Conservation (phyloP, 495 filamentous ascomycete genomes). For the Penicillium daleae region DNA sequence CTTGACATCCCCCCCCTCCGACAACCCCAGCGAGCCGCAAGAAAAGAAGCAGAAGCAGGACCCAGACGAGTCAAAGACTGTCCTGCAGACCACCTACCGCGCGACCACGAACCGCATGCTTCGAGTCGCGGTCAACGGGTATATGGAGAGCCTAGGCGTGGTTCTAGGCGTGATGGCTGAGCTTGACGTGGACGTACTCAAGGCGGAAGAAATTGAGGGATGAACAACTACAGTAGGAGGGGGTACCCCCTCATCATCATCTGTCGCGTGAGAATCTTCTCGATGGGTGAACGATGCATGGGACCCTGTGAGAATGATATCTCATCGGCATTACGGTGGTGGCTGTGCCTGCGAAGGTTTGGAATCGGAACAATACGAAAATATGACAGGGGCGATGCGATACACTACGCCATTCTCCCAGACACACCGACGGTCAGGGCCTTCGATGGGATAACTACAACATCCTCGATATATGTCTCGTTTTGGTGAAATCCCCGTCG, state of each 20-base stretch:
- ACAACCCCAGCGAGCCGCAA: slow-evolving; percentile 26
- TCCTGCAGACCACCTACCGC: slow-evolving; percentile 76
- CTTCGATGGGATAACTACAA: not conserved
- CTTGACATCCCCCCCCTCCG: slow-evolving; percentile 44
- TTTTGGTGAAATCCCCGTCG: slow-evolving; percentile 7
- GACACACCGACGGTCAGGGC: not conserved
- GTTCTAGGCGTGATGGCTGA: slow-evolving; percentile 86
- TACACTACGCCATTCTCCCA: not conserved
- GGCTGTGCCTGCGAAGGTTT: not conserved
- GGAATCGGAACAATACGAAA: not conserved
- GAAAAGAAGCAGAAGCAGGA: slow-evolving; percentile 35
- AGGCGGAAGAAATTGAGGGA: slow-evolving; percentile 32
- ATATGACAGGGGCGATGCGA: not conserved
- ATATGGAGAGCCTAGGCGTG: slow-evolving; percentile 86
- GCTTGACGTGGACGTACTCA: slow-evolving; percentile 82
- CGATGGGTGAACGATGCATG: not conserved
- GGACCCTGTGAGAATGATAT: not conserved
- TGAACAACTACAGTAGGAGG: slow-evolving; percentile 18
- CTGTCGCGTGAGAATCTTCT: slow-evolving; percentile 7
- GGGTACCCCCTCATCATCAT: not conserved
- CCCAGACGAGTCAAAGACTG: slow-evolving; percentile 49
- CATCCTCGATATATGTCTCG: not conserved
- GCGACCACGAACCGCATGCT: slow-evolving; percentile 96
- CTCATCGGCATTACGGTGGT: not conserved
- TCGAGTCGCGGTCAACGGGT: slow-evolving; percentile 96